Conservation (phyloP, 129 eudicot species). For the Artemisia annua region DNA sequence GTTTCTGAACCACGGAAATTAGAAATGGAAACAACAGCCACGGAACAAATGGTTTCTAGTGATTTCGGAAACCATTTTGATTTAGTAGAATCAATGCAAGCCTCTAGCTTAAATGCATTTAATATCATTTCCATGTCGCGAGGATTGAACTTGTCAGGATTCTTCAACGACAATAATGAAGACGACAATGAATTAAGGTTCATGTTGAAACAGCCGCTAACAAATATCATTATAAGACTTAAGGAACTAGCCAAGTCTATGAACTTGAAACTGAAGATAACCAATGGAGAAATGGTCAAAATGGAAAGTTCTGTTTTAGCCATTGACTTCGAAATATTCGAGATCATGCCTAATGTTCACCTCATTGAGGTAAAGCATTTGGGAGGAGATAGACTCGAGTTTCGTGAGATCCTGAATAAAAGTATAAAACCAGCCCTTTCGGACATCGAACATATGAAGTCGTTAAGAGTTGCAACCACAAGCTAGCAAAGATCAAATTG, state of each 20-base stretch:
- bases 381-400: constrained; percentile 12
- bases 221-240: not conserved
- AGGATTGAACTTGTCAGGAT: constrained; percentile 23
- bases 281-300: constrained; percentile 5
- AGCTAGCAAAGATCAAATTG: too few relatives aligned
- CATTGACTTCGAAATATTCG: constrained; percentile 21
- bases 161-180: constrained; percentile 8
- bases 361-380: constrained; percentile 12
- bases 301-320: constrained; percentile 4
- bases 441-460: not conserved
- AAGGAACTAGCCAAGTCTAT: constrained; percentile 8
- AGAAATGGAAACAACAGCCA: too few relatives aligned
- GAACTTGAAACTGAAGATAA: constrained; percentile 15
- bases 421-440: constrained; percentile 11
- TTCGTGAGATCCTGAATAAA: constrained; percentile 4
- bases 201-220: constrained; percentile 11
- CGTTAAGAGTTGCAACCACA: too few relatives aligned
- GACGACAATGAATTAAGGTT: constrained; percentile 23
- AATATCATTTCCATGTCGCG: constrained; percentile 21
- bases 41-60: not conserved
- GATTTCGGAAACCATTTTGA: not conserved
- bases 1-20: too few relatives aligned
- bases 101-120: constrained; percentile 10
- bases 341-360: constrained; percentile 20
- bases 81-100: not conserved